Base-by-base conservation (phyloP, 2,329 filamentous ascomycete genomes). In the Ophiostoma ips region DNA sequence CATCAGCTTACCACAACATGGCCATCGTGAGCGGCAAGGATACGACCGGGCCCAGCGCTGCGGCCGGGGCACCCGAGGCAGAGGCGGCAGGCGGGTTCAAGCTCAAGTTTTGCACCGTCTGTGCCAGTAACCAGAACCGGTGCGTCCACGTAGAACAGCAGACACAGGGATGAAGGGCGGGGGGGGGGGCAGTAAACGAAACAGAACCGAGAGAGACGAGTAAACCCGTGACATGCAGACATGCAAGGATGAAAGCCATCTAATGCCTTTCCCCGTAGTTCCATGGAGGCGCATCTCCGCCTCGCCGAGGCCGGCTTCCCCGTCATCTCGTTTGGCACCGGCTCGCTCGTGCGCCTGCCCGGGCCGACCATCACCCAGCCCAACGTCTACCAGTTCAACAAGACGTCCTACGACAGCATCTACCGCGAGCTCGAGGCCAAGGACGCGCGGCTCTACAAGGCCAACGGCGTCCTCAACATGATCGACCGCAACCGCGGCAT, bases 251-350 rank as follows among this genome's bases (percentile, higher is more conserved):
- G 8, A 16, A 36, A 28, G 5, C 5, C 8, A 4, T 34, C 33
- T 34, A 34, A 34, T 34, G 33, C 33, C 24, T 28, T 28, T 45
- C 11, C 35, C 18, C 38, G 48, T 49, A 86, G 83, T 66, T 87
- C 87, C n/a, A 96, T 98, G 92, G 92, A 96, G 74, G 90, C 90
- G n/a, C 92, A 98, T 66, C 79, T 95, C 28, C 86, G 87, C 55
- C 81, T 98, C 33, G 87, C 92, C 5, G 77, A 84, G 53, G 86
- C 87, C 45, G 70, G 82, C 46, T 96, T 92, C 61, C 92, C 92
- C n/a, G 90, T 95, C 58, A 94, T 96, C 59, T 96, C 90, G 16
- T 98, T 96, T 64, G 92, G 92, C 55, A 98, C 92, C 0, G 92
- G 92, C 50, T 95, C 88, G 16, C 80, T 95, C 16, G 92, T 98